Conservation (phyloP, 2,329 filamentous ascomycete species). For the Cordyceps sp. region DNA sequence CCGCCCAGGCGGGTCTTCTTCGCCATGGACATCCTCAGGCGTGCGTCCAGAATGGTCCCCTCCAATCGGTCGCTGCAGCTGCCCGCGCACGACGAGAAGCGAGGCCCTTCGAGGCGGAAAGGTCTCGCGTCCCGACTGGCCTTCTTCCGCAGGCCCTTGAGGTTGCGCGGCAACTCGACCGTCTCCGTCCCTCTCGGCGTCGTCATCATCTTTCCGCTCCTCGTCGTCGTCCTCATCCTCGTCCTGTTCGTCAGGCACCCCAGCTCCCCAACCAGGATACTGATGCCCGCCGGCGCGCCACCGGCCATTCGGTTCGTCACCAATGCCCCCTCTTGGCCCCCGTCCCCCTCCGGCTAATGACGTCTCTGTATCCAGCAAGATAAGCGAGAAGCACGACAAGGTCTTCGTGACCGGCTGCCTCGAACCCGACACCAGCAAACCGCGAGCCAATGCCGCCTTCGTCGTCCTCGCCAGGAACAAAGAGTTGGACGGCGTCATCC, state of each 20-base stretch:
- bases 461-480: constrained; percentile 93
- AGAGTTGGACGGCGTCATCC: constrained; percentile 87
- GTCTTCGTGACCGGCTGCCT: constrained; percentile 86
- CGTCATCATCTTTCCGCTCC: constrained; percentile 79
- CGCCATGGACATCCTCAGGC: constrained; percentile 41
- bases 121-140: constrained; percentile 39
- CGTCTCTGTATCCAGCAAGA: constrained; percentile 46
- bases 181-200: constrained; percentile 86
- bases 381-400: constrained; percentile 93
- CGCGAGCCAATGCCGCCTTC: constrained; percentile 84
- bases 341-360: constrained; percentile 4
- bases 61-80: constrained; percentile 22
- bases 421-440: constrained; percentile 59
- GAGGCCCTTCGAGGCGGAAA: constrained; percentile 18
- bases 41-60: constrained; percentile 33
- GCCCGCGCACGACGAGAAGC: constrained; percentile 34
- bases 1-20: constrained; percentile 13
- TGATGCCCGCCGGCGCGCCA: constrained; percentile 77
- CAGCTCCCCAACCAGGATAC: constrained; percentile 60
- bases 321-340: neutral
- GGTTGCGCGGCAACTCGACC: constrained; percentile 78
- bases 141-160: constrained; percentile 74
- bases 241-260: constrained; percentile 82
- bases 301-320: constrained; percentile 67
- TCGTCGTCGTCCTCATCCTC: constrained; percentile 82